Evolutionary conservation across 1,284 basidiomycete species (phyloP).

Genomic region (Coriolopsis trogii): DNA sequence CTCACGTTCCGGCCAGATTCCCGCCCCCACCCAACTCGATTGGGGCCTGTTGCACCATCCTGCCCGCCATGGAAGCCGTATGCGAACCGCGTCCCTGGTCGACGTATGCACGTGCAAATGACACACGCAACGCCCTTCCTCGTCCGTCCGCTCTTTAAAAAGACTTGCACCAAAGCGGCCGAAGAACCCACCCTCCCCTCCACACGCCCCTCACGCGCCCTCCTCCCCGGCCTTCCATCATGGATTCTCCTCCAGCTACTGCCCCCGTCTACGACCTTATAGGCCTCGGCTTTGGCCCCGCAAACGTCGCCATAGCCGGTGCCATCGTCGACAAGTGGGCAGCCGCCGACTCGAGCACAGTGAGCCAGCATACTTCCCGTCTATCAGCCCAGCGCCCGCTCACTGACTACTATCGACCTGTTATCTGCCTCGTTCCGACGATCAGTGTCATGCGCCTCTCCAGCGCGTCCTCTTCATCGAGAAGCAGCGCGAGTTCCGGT

Average conservation of each 20-base stretch:
- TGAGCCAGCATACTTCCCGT: neutral
- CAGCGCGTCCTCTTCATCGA: conserved; percentile 54
- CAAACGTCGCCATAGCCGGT: conserved; percentile 59
- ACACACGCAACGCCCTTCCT: conserved; percentile 5
- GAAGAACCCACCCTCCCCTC: conserved; percentile 13
- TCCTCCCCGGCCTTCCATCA: conserved; percentile 5
- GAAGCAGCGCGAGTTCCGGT: conserved; percentile 49
- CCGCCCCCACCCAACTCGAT: too few relatives aligned
- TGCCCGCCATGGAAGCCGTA: conserved; percentile 2
- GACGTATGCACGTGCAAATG: conserved; percentile 16
- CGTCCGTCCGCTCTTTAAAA: conserved; percentile 21
- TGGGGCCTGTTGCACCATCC: conserved; percentile 10
- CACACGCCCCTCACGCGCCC: conserved; percentile 10
- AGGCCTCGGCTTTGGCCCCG: conserved; percentile 62
- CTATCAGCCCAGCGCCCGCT: neutral
- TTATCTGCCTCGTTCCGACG: neutral
- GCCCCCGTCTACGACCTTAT: conserved; percentile 48
- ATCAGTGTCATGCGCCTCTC: conserved; percentile 21
- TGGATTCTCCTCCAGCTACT: conserved; percentile 6
- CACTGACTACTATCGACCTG: conserved; percentile 7
- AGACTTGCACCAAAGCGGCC: conserved; percentile 11
- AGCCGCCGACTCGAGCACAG: neutral
- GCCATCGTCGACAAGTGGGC: conserved; percentile 48
- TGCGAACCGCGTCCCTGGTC: neutral
- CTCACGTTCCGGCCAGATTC: too few relatives aligned